These are phyloP conservation scores for Cutaneotrichosporon dermatis DNA, from an alignment of 1,284 basidiomycete species.

Conservation along the genomic window DNA sequence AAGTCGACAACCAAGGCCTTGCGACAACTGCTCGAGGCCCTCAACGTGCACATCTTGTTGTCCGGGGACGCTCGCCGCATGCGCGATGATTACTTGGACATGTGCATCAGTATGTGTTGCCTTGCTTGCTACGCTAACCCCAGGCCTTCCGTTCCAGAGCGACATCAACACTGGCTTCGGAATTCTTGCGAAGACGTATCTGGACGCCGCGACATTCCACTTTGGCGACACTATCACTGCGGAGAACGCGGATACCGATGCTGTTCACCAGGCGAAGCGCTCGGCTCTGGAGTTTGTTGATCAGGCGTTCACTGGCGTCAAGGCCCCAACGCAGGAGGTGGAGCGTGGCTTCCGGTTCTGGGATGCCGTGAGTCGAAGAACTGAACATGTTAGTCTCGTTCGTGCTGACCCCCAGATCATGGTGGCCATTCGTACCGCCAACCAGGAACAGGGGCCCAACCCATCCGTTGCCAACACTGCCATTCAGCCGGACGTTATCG, in stretches of 20 bases:
- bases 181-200: slow-evolving; percentile 90
- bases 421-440: slow-evolving; percentile 79
- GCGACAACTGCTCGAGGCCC: slow-evolving; percentile 84
- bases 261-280: slow-evolving; percentile 75
- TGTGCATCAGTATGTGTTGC: slow-evolving; percentile 58
- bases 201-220: slow-evolving; percentile 80
- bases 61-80: slow-evolving; percentile 77
- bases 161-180: slow-evolving; percentile 98
- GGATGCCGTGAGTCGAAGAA: slow-evolving; percentile 71
- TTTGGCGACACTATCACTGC: slow-evolving; percentile 64
- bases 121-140: background rate
- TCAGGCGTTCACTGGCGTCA: slow-evolving; percentile 86
- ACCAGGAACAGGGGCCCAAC: slow-evolving; percentile 68
- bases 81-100: slow-evolving; percentile 87
- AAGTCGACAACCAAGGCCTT: slow-evolving; percentile 83
- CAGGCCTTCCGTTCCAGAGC: slow-evolving; percentile 76
- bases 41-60: slow-evolving; percentile 85
- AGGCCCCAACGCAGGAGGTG: slow-evolving; percentile 77
- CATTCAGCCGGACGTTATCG: slow-evolving; percentile 60
- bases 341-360: slow-evolving; percentile 97
- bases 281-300: slow-evolving; percentile 87
- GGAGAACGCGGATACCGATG: slow-evolving; percentile 60
- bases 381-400: slow-evolving; percentile 12
- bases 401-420: slow-evolving; percentile 59
- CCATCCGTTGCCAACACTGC: slow-evolving; percentile 53